Evolutionary conservation across 768 basidiomycete species (phyloP), one percentile per base, ranked within the genome.

Genomic region (Tulasnella sp.): DNA sequence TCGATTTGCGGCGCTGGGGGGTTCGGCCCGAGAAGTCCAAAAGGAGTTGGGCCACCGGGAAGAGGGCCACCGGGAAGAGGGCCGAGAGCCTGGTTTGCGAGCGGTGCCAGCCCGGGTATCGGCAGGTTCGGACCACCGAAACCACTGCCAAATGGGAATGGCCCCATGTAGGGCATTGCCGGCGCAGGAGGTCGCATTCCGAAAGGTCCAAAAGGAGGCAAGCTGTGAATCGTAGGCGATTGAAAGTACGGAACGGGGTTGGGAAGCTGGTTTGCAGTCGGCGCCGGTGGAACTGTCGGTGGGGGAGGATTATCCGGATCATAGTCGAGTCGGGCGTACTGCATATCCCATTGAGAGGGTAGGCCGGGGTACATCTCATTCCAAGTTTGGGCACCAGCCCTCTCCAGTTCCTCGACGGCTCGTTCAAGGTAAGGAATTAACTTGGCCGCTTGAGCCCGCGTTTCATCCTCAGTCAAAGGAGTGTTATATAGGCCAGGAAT

Each of bases 331-430:
- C 52, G 77, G 48, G 34, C 44, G 8, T 27, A 38, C 21, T 56
- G n/a, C 16, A 14, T 31, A 24, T 1, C 27, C 56, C 56, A 58
- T 9, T 31, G 42, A 2, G 78, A 74, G 34, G 56, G 58, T 82
- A 85, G n/a, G 73, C 82, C 81, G 46, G 87, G 85, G 78, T 86
- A 86, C 21, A 88, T 74, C 42, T 87, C 88, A 5, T 83, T 82
- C 87, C 88, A 89, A 0, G 86, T 83, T 81, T 88, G 88, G n/a
- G 88, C 88, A 3, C 84, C 85, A 48, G 84, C 82, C 9, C 84
- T 83, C 9, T 82, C 78, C 18, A 88, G 85, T 5, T 85, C 71
- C 27, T 80, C 81, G 78, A 87, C 84, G 14, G 87, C 82, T 73
- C 87, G 87, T 16, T 82, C 36, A 31, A 87, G 83, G 79, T 83